phyloP scores from a whole-genome alignment of 2,329 filamentous ascomycete genomes.

The Fusarium pininemorale region DNA sequence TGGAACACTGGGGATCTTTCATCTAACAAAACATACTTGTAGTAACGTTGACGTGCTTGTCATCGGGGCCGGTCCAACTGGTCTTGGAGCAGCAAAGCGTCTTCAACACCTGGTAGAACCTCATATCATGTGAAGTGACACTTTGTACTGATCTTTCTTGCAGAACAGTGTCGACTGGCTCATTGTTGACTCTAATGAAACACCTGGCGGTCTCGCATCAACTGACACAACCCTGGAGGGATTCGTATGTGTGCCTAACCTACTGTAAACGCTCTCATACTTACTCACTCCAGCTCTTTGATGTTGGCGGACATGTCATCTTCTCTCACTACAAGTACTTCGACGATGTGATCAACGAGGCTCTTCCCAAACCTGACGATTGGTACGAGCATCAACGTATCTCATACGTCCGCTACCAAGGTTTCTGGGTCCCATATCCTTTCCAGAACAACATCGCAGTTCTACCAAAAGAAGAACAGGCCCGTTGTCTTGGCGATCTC shows the following conservation, averaged over 20 bases:
- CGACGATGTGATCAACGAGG: conserved; percentile 97
- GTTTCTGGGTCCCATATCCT: conserved; percentile 96
- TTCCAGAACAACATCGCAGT: conserved; percentile 99
- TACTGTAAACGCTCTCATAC: conserved; percentile 44
- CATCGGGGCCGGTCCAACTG: conserved; percentile 96
- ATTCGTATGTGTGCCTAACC: conserved; percentile 72
- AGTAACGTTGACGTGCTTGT: conserved; percentile 96
- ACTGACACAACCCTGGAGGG: conserved; percentile 95
- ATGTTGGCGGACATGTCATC: conserved; percentile 97
- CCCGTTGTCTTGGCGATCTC: conserved; percentile 90
- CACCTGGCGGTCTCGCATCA: conserved; percentile 92
- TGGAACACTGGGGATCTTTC: too few species aligned
- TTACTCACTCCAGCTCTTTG: conserved; percentile 76
- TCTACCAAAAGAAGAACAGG: conserved; percentile 96
- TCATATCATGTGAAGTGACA: conserved; percentile 26
- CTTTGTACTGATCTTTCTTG: conserved; percentile 31
- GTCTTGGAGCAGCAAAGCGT: conserved; percentile 96
- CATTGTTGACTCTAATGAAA: conserved; percentile 91
- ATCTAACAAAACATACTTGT: conserved; percentile 1
- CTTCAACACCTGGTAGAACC: conserved; percentile 87
- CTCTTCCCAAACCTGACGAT: conserved; percentile 89
- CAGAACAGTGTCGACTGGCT: conserved; percentile 94
- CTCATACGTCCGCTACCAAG: conserved; percentile 98
- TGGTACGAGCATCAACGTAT: conserved; percentile 99
- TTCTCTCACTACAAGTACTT: conserved; percentile 99